Conservation (phyloP, 192 early-diverging fungal species). For the Umbelopsis sp. region DNA sequence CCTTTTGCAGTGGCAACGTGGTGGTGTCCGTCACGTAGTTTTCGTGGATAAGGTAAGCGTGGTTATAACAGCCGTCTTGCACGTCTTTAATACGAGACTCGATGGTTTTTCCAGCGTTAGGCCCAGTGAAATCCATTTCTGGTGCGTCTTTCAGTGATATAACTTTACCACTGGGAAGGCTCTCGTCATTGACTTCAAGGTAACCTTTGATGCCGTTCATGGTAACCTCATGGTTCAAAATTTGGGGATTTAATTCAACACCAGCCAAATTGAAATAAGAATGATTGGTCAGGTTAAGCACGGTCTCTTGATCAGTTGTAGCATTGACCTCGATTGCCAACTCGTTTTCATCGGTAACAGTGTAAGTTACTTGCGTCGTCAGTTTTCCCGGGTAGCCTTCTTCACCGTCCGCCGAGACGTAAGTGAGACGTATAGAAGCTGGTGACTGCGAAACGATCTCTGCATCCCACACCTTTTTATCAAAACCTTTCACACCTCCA, state of each 20-base stretch:
- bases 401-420: constrained; percentile 70
- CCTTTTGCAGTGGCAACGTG: constrained; percentile 27
- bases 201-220: constrained; percentile 53
- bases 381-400: constrained; percentile 82
- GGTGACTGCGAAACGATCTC: constrained; percentile 44
- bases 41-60: constrained; percentile 64
- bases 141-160: constrained; percentile 39
- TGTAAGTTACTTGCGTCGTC: constrained; percentile 59
- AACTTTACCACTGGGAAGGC: constrained; percentile 75
- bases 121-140: constrained; percentile 59
- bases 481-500: constrained; percentile 76
- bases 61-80: constrained; percentile 77
- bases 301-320: constrained; percentile 52
- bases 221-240: constrained; percentile 57
- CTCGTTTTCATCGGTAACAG: constrained; percentile 54
- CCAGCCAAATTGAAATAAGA: constrained; percentile 92
- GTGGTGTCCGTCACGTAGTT: constrained; percentile 32
- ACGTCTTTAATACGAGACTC: constrained; percentile 56
- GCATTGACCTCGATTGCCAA: constrained; percentile 56
- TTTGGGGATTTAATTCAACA: constrained; percentile 44
- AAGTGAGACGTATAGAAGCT: constrained; percentile 56
- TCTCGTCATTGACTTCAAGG: constrained; percentile 56
- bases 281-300: constrained; percentile 85
- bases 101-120: constrained; percentile 45
- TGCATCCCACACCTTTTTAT: constrained; percentile 66